Conservation (phyloP, 2,329 filamentous ascomycete species). For the Madurella fahalii region DNA sequence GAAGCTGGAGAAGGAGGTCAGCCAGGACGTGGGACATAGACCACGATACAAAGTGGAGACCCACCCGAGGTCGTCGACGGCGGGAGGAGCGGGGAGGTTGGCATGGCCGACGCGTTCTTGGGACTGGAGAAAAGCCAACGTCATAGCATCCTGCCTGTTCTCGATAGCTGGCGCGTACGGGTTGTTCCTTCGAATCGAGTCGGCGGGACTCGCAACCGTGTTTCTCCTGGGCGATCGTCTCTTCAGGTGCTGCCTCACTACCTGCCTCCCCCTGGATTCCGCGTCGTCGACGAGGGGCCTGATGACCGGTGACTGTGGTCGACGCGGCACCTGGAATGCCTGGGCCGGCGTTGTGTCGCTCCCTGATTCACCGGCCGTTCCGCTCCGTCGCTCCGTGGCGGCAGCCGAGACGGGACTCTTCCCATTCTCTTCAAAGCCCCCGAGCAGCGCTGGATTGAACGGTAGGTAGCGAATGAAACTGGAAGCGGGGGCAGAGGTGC, state of each 20-base stretch:
- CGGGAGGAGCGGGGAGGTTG: neutral
- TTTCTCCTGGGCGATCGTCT: neutral
- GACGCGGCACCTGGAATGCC: neutral
- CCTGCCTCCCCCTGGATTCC: neutral
- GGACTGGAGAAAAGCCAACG: conserved; percentile 29
- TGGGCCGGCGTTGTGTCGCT: neutral
- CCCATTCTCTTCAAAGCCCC: conserved; percentile 9
- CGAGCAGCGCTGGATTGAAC: conserved; percentile 13
- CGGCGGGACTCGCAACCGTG: neutral
- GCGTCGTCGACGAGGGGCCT: neutral
- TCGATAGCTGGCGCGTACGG: conserved; percentile 32
- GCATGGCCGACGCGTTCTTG: neutral
- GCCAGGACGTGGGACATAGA: neutral
- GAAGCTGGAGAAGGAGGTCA: conserved; percentile 25
- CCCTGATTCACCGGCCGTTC: neutral
- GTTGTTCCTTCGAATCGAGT: conserved; percentile 19
- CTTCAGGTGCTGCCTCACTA: neutral
- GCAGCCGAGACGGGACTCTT: neutral
- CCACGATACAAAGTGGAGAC: neutral
- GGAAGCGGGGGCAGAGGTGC: neutral
- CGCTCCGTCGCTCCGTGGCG: conserved; percentile 3
- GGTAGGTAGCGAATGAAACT: conserved; percentile 12
- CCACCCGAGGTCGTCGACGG: conserved; percentile 15
- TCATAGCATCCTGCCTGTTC: conserved; percentile 31
- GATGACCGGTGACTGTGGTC: neutral